A percentile compares a stretch with the other conserved stretches of the same genome.
These are phyloP conservation scores for Fusarium pininemorale DNA, from an alignment of 2,329 filamentous ascomycete genomes.

Conservation along the genomic window DNA sequence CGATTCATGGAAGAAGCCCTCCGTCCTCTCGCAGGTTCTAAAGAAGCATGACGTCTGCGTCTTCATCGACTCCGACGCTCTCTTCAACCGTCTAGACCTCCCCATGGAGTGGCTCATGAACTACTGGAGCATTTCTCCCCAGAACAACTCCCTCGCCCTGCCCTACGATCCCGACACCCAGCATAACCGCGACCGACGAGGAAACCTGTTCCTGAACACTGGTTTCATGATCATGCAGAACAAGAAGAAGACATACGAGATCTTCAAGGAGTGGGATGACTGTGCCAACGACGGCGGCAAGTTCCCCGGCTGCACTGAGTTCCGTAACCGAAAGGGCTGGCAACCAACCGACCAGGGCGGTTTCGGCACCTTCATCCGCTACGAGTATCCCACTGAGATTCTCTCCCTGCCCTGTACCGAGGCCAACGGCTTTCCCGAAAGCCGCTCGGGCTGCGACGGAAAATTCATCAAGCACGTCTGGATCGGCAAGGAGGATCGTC, in stretches of 20 bases:
- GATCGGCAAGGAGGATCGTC: slow-evolving; percentile 52
- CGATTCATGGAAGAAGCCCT: slow-evolving; percentile 57
- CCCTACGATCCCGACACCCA: slow-evolving; percentile 50
- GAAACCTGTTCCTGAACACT: slow-evolving; percentile 58
- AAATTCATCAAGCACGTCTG: slow-evolving; percentile 56
- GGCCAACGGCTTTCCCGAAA: slow-evolving; percentile 55
- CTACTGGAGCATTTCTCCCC: slow-evolving; percentile 54
- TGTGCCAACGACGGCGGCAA: slow-evolving; percentile 52
- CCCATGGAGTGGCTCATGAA: slow-evolving; percentile 60
- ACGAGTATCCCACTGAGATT: slow-evolving; percentile 53
- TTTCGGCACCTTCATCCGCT: slow-evolving; percentile 55
- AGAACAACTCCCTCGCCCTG: slow-evolving; percentile 54
- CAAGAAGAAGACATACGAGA: slow-evolving; percentile 56
- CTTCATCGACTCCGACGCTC: slow-evolving; percentile 56
- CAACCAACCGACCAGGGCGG: slow-evolving; percentile 55
- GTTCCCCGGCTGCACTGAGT: slow-evolving; percentile 51
- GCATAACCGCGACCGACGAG: slow-evolving; percentile 52
- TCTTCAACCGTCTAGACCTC: slow-evolving; percentile 54
- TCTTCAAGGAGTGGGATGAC: slow-evolving; percentile 59
- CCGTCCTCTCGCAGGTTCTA: slow-evolving; percentile 53
- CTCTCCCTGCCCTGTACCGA: slow-evolving; percentile 52
- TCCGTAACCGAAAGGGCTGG: slow-evolving; percentile 48
- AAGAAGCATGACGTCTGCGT: slow-evolving; percentile 54
- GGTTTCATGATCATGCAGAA: slow-evolving; percentile 65
- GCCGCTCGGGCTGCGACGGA: slow-evolving; percentile 50